Base-by-base conservation (phyloP, 2,329 filamentous ascomycete genomes). In the Penicillium sp. region DNA sequence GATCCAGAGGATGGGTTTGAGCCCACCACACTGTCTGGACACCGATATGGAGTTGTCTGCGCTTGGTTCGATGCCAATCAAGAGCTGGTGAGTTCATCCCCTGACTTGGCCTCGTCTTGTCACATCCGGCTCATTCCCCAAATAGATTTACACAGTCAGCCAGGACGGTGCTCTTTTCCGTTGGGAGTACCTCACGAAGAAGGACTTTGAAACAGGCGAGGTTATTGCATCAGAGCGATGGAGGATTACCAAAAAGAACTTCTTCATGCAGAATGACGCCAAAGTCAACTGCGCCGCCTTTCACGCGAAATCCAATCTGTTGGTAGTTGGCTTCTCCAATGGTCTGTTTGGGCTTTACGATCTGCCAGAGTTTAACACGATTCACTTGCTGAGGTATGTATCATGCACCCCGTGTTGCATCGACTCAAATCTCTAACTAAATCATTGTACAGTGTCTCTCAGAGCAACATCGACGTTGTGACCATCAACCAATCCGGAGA, bases 1-100 rank as follows among this genome's bases (percentile, higher is more conserved):
- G 85, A 96, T 66, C 84, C 88, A 1, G 92, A 96, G 70, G 90
- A 94, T 60, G 91, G 89, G 1, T 98, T 98, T 76, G 86, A 87
- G 51, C 92, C 94, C 0, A 99, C 95, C 1, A 91, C 93, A 16
- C 79, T 99, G 61, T 89, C 92, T 3, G 95, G 95, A 1, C 96
- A 99, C 77, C 88, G 92, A 73, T 92, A 97, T 75, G 89, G 86
- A 16, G 90, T 99, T 3, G 84, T 96, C 55, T 91, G 89, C n/a
- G 93, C 93, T n/a, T 99, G 92, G 87, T 99, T 99, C 73, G 96
- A 93, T 0, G 88, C 89, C 61, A 88, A 96, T 67, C 95, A 99
- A 73, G 96, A 99, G 78, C 91, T 87, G 44, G 79, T 82, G 67
- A 65, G 77, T 70, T 10, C 7, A 10, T 13, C 4, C 24, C 11